Conservation (phyloP, 345 rosid species). For the Populus pruinosa region DNA sequence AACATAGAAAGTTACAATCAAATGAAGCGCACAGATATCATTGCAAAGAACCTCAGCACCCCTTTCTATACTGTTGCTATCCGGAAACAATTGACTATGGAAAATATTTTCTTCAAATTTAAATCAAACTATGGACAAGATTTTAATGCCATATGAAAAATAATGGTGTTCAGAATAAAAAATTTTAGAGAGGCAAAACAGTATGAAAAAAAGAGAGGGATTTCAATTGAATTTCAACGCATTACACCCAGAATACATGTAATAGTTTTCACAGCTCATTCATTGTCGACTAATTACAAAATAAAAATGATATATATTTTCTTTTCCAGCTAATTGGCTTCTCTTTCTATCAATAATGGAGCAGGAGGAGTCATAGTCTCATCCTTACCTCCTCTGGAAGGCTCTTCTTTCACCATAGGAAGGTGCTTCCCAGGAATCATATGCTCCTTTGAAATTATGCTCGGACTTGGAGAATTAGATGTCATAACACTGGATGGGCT, state of each 20-base stretch:
- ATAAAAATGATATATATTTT: constrained; percentile 1
- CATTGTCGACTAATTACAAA: background rate
- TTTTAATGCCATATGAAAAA: background rate
- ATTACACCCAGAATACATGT: constrained; percentile 8
- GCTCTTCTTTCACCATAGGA: constrained; percentile 42
- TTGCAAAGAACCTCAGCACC: background rate
- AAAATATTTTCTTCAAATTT: background rate
- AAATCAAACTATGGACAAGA: background rate
- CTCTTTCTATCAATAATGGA: constrained; percentile 51
- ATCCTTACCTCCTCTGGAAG: constrained; percentile 31
- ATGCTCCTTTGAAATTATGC: constrained; percentile 40
- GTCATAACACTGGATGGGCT: constrained; percentile 29
- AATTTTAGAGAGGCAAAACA: background rate
- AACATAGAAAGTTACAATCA: background rate
- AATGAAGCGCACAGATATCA: background rate
- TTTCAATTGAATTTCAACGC: background rate
- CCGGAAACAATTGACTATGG: background rate
- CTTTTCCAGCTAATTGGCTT: constrained; percentile 28
- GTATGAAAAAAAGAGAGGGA: background rate
- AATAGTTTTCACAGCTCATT: constrained; percentile 10
- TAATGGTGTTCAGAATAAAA: background rate
- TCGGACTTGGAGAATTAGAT: constrained; percentile 44
- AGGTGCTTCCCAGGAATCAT: constrained; percentile 46
- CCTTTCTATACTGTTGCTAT: background rate
- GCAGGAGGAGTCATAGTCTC: constrained; percentile 65